phyloP scores from a whole-genome alignment of 106 monocot species.

The Platanthera zijinensis region DNA sequence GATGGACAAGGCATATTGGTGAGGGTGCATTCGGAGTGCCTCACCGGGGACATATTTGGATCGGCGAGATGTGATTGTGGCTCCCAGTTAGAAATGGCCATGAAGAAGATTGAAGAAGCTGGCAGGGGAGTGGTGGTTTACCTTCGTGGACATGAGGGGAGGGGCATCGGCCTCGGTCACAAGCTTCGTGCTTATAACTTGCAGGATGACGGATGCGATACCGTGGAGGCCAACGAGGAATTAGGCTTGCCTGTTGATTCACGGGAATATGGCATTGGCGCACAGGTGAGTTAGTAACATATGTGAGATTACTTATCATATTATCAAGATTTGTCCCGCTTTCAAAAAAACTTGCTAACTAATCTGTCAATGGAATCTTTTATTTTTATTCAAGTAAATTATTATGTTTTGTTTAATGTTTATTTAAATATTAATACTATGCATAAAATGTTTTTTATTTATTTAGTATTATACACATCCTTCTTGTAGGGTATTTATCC shows the following conservation, averaged over 20 bases:
- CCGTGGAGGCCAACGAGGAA: conserved; percentile 94
- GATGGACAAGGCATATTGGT: conserved; percentile 82
- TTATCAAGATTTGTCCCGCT: background rate
- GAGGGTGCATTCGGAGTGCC: conserved; percentile 91
- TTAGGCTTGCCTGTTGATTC: conserved; percentile 87
- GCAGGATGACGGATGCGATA: conserved; percentile 89
- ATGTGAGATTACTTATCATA: background rate
- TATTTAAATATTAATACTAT: background rate
- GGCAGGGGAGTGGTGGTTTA: conserved; percentile 92
- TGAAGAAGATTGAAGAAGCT: conserved; percentile 76
- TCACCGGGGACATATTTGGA: conserved; percentile 69
- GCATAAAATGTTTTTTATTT: too few species aligned
- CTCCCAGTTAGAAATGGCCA: conserved; percentile 66
- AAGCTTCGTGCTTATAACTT: conserved; percentile 94
- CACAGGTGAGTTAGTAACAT: conserved; percentile 49
- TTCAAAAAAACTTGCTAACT: background rate
- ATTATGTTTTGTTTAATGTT: too few species aligned
- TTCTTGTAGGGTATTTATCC: too few species aligned
- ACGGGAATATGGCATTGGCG: conserved; percentile 94
- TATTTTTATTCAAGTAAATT: too few species aligned
- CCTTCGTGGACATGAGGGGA: conserved; percentile 92
- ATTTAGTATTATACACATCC: too few species aligned
- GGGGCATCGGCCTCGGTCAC: conserved; percentile 96
- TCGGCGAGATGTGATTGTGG: conserved; percentile 92
- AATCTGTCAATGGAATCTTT: background rate